These are phyloP conservation scores for Primulina huaijiensis DNA, from an alignment of 257 asterid genomes.

Conservation along the genomic window DNA sequence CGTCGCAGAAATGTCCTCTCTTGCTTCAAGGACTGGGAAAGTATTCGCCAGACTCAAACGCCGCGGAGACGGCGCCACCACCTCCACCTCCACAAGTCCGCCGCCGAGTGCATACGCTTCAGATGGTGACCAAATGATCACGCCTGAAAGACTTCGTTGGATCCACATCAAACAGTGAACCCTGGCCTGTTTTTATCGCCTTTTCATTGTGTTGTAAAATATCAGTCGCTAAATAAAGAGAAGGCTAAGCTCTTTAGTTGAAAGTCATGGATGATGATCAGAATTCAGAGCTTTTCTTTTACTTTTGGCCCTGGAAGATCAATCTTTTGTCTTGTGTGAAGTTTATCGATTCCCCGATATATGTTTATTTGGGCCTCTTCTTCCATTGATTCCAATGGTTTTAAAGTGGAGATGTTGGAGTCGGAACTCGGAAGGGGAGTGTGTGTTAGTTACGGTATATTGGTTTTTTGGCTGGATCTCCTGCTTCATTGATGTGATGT, in stretches of 20 bases:
- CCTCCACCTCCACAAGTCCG: conserved; percentile 32
- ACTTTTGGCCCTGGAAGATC: neutral
- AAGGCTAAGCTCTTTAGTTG: neutral
- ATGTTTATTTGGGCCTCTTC: neutral
- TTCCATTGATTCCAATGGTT: neutral
- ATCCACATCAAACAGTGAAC: neutral
- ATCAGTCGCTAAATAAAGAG: neutral
- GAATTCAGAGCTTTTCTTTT: neutral
- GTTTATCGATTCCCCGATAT: too few species aligned
- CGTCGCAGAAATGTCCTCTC: conserved; percentile 33
- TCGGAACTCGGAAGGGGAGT: too few species aligned
- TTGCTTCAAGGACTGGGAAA: conserved; percentile 28
- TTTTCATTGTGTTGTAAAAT: conserved; percentile 5
- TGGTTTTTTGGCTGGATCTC: too few species aligned
- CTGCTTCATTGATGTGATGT: too few species aligned
- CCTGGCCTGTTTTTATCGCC: conserved; percentile 8
- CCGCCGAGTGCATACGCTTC: conserved; percentile 32
- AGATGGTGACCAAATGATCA: conserved; percentile 27
- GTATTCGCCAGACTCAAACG: conserved; percentile 21
- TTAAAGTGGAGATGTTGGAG: too few species aligned
- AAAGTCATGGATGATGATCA: neutral
- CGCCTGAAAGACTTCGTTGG: conserved; percentile 12
- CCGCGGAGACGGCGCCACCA: conserved; percentile 17
- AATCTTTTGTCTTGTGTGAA: neutral
- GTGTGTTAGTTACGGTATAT: too few species aligned